Evolutionary conservation across 345 rosid genomes (phyloP).

Genomic region (Diplotaxis tenuifolia): DNA sequence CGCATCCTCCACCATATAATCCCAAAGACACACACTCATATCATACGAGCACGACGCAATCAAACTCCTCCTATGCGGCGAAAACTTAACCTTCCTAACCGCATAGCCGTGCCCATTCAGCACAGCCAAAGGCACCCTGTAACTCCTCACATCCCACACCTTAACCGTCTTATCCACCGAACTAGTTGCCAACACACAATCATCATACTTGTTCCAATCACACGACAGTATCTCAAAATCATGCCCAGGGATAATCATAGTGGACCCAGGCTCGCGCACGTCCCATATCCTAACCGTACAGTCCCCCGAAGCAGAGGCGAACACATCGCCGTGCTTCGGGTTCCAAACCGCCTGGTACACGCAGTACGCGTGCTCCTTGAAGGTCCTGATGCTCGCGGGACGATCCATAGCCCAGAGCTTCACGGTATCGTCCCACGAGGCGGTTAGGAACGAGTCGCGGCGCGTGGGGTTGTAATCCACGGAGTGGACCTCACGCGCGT

Average conservation of each 20-base stretch:
- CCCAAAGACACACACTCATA: conserved; percentile 89
- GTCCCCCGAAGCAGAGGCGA: conserved; percentile 90
- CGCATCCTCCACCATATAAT: conserved; percentile 86
- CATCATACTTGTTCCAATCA: conserved; percentile 97
- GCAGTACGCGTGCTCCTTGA: conserved; percentile 87
- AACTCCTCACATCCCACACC: conserved; percentile 87
- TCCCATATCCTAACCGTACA: conserved; percentile 87
- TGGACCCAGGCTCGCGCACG: conserved; percentile 82
- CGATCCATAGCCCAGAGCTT: conserved; percentile 47
- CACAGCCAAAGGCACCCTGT: conserved; percentile 61
- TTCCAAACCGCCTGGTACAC: conserved; percentile 85
- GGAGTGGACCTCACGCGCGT: conserved; percentile 88
- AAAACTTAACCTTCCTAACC: conserved; percentile 79
- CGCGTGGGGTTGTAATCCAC: conserved; percentile 87
- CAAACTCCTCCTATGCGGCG: conserved; percentile 74
- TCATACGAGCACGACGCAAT: conserved; percentile 83
- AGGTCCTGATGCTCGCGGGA: conserved; percentile 73
- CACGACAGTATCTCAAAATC: conserved; percentile 73
- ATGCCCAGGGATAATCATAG: conserved; percentile 89
- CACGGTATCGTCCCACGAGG: conserved; percentile 86
- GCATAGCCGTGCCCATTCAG: conserved; percentile 87
- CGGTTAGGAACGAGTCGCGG: conserved; percentile 81
- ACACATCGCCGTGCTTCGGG: conserved; percentile 84
- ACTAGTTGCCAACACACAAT: conserved; percentile 69
- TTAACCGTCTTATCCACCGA: conserved; percentile 76